Conservation (phyloP, 192 early-diverging fungal genomes). For the Allomyces javanicus region DNA sequence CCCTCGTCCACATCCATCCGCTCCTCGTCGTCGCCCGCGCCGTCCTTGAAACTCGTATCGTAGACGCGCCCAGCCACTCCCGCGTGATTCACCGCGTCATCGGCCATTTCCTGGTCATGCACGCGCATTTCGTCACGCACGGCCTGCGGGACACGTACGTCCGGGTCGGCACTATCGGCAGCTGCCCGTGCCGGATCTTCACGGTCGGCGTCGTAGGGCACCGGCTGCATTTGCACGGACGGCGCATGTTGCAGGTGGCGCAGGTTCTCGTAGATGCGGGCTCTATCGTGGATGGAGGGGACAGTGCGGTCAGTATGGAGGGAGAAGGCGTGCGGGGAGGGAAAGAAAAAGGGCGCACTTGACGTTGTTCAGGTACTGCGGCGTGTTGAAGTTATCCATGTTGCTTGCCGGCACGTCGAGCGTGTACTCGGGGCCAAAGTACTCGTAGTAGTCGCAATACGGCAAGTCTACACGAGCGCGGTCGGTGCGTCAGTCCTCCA, state of each 20-base stretch:
- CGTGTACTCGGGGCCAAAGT: constrained; percentile 76
- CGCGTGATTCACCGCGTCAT: background rate
- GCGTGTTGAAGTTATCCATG: constrained; percentile 69
- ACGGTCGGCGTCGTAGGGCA: constrained; percentile 16
- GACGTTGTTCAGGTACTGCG: constrained; percentile 62
- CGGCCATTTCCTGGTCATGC: background rate
- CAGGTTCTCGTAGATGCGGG: constrained; percentile 40
- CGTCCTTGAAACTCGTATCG: background rate
- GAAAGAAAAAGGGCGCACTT: constrained; percentile 12
- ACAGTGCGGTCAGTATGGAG: background rate
- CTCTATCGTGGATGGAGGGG: constrained; percentile 9
- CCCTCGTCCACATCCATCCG: no score
- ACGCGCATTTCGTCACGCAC: background rate
- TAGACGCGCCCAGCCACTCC: background rate
- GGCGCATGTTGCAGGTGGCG: constrained; percentile 49
- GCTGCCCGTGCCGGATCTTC: background rate
- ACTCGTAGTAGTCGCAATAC: constrained; percentile 68
- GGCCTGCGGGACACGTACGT: background rate
- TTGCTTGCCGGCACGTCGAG: constrained; percentile 69
- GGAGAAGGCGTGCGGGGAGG: background rate
- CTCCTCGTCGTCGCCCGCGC: no score
- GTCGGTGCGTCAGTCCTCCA: no score
- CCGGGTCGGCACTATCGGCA: background rate
- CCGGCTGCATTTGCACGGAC: constrained; percentile 64
- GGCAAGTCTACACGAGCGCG: constrained; percentile 36